A percentile compares a stretch with the other conserved stretches of the same genome.
phyloP scores from a whole-genome alignment of 768 basidiomycete species.

The Hygrophorus russula region DNA sequence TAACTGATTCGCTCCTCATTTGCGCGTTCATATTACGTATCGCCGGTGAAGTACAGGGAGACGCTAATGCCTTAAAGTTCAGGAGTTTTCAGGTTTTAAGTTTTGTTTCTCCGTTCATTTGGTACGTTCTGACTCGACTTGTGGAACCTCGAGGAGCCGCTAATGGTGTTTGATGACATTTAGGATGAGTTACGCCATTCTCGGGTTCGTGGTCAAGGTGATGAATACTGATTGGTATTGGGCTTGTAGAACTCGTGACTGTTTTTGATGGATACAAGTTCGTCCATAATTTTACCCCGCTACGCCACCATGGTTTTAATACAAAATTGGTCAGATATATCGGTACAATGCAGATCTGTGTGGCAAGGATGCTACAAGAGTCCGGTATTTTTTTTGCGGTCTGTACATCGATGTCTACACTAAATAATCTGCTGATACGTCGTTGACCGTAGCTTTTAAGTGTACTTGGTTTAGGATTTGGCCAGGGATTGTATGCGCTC shows the following conservation, averaged over 20 bases:
- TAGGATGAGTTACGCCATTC: conserved; percentile 61
- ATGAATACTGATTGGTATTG: conserved; percentile 16
- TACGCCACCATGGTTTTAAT: not conserved
- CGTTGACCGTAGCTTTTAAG: conserved; percentile 51
- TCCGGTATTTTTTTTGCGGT: conserved; percentile 90
- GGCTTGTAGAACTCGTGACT: conserved; percentile 54
- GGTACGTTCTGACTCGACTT: conserved; percentile 35
- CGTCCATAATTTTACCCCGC: conserved; percentile 12
- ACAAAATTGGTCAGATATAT: conserved; percentile 42
- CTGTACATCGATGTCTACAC: conserved; percentile 18
- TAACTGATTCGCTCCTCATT: conserved; percentile 65
- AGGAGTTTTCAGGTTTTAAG: conserved; percentile 83
- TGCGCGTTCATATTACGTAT: conserved; percentile 69
- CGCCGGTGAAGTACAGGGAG: conserved; percentile 31
- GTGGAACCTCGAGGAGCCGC: not conserved
- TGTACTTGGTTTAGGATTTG: conserved; percentile 75
- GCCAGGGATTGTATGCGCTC: conserved; percentile 78
- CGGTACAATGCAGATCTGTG: conserved; percentile 90
- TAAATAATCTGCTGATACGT: not conserved
- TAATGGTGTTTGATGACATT: not conserved
- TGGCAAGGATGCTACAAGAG: conserved; percentile 87
- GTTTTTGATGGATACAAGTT: conserved; percentile 77
- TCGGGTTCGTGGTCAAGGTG: not conserved
- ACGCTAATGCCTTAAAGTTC: conserved; percentile 29
- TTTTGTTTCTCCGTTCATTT: conserved; percentile 81